Percentiles rank a stretch among this genome's conserved stretches.
phyloP scores from a whole-genome alignment of 148 eudicot species.

The Rhododendron kiyosumense region DNA sequence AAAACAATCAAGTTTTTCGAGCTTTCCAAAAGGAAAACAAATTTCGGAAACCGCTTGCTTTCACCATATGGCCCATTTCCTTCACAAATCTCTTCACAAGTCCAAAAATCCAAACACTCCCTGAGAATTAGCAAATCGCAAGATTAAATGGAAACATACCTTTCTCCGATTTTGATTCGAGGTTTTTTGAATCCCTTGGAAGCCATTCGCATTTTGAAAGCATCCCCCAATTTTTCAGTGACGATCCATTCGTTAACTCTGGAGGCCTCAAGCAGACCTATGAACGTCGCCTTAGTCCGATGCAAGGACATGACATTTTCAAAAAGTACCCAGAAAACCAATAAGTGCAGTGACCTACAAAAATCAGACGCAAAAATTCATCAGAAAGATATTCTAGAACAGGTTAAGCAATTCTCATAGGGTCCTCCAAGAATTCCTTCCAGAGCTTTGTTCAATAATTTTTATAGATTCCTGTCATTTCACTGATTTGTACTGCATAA shows the following conservation, averaged over 20 bases:
- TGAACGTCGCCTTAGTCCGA: conserved; percentile 74
- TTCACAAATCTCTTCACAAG: neutral
- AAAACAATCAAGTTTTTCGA: neutral
- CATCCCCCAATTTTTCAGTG: conserved; percentile 78
- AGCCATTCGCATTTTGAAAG: conserved; percentile 34
- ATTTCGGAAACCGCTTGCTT: neutral
- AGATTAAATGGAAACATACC: conserved; percentile 26
- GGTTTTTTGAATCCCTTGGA: conserved; percentile 34
- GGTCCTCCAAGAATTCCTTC: too few relatives aligned
- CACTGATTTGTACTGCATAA: too few relatives aligned
- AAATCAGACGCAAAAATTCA: neutral
- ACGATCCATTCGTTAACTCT: conserved; percentile 88
- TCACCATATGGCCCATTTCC: neutral
- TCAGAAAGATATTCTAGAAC: neutral
- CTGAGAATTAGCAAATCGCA: neutral
- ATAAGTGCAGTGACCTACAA: conserved; percentile 57
- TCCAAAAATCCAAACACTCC: neutral
- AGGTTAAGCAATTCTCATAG: neutral
- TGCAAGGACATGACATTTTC: conserved; percentile 92
- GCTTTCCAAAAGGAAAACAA: neutral
- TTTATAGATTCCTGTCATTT: too few relatives aligned
- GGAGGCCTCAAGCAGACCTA: conserved; percentile 66
- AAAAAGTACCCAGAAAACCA: conserved; percentile 72
- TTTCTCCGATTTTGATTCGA: conserved; percentile 38
- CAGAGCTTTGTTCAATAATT: too few relatives aligned